Evolutionary conservation across 805 yeast species (phyloP).

Genomic region (Myxozyma monticola): DNA sequence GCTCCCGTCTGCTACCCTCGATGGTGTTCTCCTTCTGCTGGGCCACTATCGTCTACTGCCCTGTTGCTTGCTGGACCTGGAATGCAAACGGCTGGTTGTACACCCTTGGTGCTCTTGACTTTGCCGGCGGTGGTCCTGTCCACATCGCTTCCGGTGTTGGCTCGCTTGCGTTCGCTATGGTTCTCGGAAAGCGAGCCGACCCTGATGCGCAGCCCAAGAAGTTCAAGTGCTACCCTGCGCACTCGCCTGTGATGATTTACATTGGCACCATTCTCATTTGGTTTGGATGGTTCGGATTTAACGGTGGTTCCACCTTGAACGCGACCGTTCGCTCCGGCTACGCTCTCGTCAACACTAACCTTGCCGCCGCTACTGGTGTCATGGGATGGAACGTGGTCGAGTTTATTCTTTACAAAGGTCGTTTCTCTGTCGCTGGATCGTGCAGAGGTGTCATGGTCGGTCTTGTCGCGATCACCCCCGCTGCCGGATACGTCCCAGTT

Average conservation of each 20-base stretch:
- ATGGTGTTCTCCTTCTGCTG: slow-evolving; percentile 90
- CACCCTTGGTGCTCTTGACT: slow-evolving; percentile 82
- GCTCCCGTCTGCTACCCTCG: slow-evolving; percentile 95
- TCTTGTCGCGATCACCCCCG: slow-evolving; percentile 93
- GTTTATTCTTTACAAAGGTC: slow-evolving; percentile 56
- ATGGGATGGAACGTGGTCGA: slow-evolving; percentile 93
- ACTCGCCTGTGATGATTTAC: slow-evolving; percentile 87
- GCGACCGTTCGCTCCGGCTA: slow-evolving; percentile 91
- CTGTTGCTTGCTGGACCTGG: slow-evolving; percentile 98
- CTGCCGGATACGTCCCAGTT: slow-evolving; percentile 93
- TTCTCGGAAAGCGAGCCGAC: slow-evolving; percentile 85
- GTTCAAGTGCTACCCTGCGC: slow-evolving; percentile 50
- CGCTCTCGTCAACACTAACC: slow-evolving; percentile 87
- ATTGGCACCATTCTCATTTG: slow-evolving; percentile 91
- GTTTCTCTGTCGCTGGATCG: slow-evolving; percentile 87
- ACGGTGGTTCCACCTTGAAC: slow-evolving; percentile 97
- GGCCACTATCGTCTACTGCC: slow-evolving; percentile 95
- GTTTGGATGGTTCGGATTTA: slow-evolving; percentile 99
- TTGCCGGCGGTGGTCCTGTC: slow-evolving; percentile 99
- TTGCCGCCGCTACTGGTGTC: slow-evolving; percentile 93
- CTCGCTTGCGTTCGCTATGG: slow-evolving; percentile 88
- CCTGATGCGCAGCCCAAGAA: neutral
- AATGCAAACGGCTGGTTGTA: slow-evolving; percentile 89
- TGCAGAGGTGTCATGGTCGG: slow-evolving; percentile 95
- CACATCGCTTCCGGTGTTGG: slow-evolving; percentile 94